phyloP scores from a whole-genome alignment of 768 basidiomycete species.

The Pisolithus albus region DNA sequence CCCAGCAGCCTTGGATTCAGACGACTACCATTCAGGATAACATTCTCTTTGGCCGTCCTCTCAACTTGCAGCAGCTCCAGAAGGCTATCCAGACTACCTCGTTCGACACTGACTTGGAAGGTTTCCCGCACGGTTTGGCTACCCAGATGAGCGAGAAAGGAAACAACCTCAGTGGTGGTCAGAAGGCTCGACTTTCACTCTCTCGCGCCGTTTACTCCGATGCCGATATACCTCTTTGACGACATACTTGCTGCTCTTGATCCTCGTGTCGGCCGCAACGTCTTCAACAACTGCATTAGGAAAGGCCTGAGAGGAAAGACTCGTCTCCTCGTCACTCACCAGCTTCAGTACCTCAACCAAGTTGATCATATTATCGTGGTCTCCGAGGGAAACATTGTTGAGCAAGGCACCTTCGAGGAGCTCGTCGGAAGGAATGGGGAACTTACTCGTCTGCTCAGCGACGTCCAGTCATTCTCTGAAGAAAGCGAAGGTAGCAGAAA shows the following conservation, averaged over 20 bases:
- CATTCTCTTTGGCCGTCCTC: slow-evolving; percentile 24
- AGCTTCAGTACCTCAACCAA: slow-evolving; percentile 26
- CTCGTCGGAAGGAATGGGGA: slow-evolving; percentile 26
- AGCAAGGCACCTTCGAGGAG: slow-evolving; percentile 38
- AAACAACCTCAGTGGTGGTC: slow-evolving; percentile 39
- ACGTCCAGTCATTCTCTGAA: slow-evolving; percentile 9
- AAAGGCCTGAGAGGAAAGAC: slow-evolving; percentile 18
- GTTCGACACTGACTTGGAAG: slow-evolving; percentile 24
- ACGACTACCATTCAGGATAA: slow-evolving; percentile 26
- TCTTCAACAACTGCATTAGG: slow-evolving; percentile 23
- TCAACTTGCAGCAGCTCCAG: slow-evolving; percentile 21
- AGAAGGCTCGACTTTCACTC: slow-evolving; percentile 42
- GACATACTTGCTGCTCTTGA: slow-evolving; percentile 43
- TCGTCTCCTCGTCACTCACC: slow-evolving; percentile 25
- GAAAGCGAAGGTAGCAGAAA: slow-evolving; percentile 5
- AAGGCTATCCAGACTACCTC: slow-evolving; percentile 22
- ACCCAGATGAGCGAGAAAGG: slow-evolving; percentile 46
- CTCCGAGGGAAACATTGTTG: slow-evolving; percentile 37
- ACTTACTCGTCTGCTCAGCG: slow-evolving; percentile 21
- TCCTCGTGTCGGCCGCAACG: slow-evolving; percentile 35
- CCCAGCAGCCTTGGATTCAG: slow-evolving; percentile 28
- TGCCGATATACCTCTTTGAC: slow-evolving; percentile 38
- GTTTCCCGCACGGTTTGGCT: slow-evolving; percentile 23
- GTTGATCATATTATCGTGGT: slow-evolving; percentile 44
- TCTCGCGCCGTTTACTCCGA: slow-evolving; percentile 41